Evolutionary conservation across 805 yeast species (phyloP), one percentile per base, ranked within the genome.

Genomic region (Middelhovenomyces tepae): DNA sequence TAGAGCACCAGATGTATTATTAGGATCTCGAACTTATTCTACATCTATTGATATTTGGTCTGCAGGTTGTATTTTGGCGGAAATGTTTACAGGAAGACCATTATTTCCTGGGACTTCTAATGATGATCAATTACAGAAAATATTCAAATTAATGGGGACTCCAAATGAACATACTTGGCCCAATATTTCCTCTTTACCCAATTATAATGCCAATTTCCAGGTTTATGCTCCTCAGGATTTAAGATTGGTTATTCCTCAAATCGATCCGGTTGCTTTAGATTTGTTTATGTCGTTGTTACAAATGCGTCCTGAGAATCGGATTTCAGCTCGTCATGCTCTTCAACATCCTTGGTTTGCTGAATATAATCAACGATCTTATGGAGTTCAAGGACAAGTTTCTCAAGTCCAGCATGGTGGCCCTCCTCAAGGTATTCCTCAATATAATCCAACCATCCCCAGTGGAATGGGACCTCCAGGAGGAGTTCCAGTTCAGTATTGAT

Each of bases 11-110:
- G 98, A 89, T 54, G 97, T 91, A 19, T 64, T 91, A 33, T 68
- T 91, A 51, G 98, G 98, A 2, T 85, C 95, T 2, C 75, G 95
- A 47, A 89, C 93, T 36, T 91, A 91, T 59, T 82, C 95, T 28
- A 91, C 98, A 0, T 87, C 95, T 6, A 93, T 91, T 40, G 98
- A 91, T 55, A 84, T 91, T 62, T 91, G 98, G 98, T 85, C 95
- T 11, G 93, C 95, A 10, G 98, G 98, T 10, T 91, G 98, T 60
- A 91, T 91, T 35, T 72, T 91, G 56, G 97, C 96, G 2, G 98
- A 91, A 54, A 89, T 91, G 97, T 80, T 91, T 52, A 83, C 95
- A n/a, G 95, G 98, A 20, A 79, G 89, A 50, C 97, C 98, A 1
- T 64, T 91, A 32, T 91, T 91, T 59, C 95, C 97, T 14, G 98